Conservation (phyloP, 2,329 filamentous ascomycete genomes). For the Pestalotiopsis sp. region DNA sequence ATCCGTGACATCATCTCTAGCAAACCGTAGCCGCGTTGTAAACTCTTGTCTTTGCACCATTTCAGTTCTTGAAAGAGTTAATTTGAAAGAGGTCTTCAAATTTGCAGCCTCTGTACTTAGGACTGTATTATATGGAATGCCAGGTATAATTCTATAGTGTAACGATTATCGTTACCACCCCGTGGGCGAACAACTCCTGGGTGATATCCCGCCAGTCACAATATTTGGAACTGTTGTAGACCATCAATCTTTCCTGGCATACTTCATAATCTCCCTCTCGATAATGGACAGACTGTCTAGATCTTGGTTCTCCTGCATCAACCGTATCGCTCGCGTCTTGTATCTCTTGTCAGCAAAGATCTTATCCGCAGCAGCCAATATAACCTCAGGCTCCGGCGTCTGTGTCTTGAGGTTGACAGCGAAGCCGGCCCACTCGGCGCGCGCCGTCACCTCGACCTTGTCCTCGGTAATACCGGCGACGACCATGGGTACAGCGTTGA, state of each 20-base stretch:
- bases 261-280: slow-evolving; percentile 29
- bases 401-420: slow-evolving; percentile 46
- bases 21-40: too few relatives aligned
- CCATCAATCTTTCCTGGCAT: slow-evolving; percentile 6
- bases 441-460: slow-evolving; percentile 38
- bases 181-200: neutral
- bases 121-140: too few relatives aligned
- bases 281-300: slow-evolving; percentile 24
- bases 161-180: too few relatives aligned
- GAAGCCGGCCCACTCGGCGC: slow-evolving; percentile 46
- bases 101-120: too few relatives aligned
- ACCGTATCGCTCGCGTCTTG: slow-evolving; percentile 23
- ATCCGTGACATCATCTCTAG: too few relatives aligned
- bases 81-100: too few relatives aligned
- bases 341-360: slow-evolving; percentile 15
- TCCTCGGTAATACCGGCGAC: slow-evolving; percentile 21
- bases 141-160: too few relatives aligned
- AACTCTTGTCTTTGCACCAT: too few relatives aligned
- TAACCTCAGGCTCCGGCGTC: slow-evolving; percentile 22
- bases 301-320: slow-evolving; percentile 36
- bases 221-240: neutral
- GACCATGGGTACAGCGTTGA: slow-evolving; percentile 21
- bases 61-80: too few relatives aligned
- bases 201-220: neutral
- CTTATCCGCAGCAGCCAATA: slow-evolving; percentile 15